Percentiles rank a stretch among this genome's conserved stretches.
Evolutionary conservation across 192 early-diverging fungal species (phyloP).

Genomic region (Rhizophagus prolifer): DNA sequence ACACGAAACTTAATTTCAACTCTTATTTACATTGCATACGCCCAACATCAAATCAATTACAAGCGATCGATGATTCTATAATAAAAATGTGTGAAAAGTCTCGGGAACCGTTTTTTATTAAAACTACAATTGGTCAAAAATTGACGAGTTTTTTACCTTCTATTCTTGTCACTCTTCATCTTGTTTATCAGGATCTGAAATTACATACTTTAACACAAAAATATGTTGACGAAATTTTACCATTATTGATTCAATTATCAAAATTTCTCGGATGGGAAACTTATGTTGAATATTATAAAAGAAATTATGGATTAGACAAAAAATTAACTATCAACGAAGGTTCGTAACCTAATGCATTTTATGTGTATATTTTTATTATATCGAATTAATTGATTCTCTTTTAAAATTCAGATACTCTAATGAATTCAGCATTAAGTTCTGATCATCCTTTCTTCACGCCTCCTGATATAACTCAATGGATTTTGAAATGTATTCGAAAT

Average conservation of each 20-base stretch:
- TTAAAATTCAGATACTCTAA: neutral
- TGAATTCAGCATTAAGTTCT: neutral
- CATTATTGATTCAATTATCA: constrained; percentile 37
- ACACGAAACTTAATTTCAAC: constrained; percentile 16
- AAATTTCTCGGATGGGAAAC: constrained; percentile 32
- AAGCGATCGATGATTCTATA: neutral
- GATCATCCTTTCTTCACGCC: constrained; percentile 12
- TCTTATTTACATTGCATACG: constrained; percentile 1
- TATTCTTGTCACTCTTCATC: constrained; percentile 48
- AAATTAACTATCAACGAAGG: constrained; percentile 25
- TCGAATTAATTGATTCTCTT: neutral
- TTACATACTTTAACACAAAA: constrained; percentile 38
- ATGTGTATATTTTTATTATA: no score
- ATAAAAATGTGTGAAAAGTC: constrained; percentile 5
- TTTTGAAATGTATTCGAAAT: constrained; percentile 12
- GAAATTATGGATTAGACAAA: constrained; percentile 22
- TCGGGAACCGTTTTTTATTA: constrained; percentile 29
- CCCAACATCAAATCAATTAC: neutral
- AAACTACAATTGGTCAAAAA: constrained; percentile 24
- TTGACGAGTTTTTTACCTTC: constrained; percentile 33
- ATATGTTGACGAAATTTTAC: constrained; percentile 31
- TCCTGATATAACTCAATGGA: constrained; percentile 27
- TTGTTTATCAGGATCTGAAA: constrained; percentile 58
- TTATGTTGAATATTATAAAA: constrained; percentile 40
- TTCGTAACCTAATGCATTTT: constrained; percentile 2